Evolutionary conservation across 331 rosid genomes (phyloP).

Genomic region (Pyrus hybrid): DNA sequence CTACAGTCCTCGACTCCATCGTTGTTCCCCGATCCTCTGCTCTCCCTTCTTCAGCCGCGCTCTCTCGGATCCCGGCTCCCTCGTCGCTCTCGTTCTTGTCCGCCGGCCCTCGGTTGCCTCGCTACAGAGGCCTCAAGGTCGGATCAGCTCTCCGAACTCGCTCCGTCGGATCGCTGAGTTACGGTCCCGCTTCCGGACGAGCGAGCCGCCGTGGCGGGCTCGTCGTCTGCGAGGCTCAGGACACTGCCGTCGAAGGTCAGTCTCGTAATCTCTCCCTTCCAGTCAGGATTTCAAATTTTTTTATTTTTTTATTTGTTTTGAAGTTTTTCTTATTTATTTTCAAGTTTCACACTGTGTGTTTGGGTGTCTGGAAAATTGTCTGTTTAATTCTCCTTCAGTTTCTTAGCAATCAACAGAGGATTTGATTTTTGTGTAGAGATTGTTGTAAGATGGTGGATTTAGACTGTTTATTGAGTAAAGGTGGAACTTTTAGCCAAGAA

Average conservation of each 20-base stretch:
- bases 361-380: too few species aligned
- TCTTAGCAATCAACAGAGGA: not conserved
- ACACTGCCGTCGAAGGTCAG: conserved; percentile 68
- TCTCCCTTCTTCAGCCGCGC: too few species aligned
- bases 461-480: not conserved
- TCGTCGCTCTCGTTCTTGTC: conserved; percentile 32
- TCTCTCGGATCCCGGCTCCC: conserved; percentile 25
- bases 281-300: not conserved
- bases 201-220: conserved; percentile 31
- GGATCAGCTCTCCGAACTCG: conserved; percentile 12
- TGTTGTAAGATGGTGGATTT: not conserved
- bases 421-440: not conserved
- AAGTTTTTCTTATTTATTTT: not conserved
- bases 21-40: conserved; percentile 45
- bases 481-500: not conserved
- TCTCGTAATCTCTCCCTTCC: not conserved
- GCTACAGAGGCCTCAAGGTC: conserved; percentile 48
- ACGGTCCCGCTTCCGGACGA: conserved; percentile 6
- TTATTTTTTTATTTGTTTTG: not conserved
- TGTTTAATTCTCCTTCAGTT: too few species aligned
- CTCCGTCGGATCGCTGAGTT: conserved; percentile 16
- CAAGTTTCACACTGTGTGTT: not conserved
- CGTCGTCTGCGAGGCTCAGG: conserved; percentile 63
- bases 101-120: conserved; percentile 30
- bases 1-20: conserved; percentile 50